Conservation (phyloP, 2,329 filamentous ascomycete genomes). For the Magnaporthiopsis rhizophila region DNA sequence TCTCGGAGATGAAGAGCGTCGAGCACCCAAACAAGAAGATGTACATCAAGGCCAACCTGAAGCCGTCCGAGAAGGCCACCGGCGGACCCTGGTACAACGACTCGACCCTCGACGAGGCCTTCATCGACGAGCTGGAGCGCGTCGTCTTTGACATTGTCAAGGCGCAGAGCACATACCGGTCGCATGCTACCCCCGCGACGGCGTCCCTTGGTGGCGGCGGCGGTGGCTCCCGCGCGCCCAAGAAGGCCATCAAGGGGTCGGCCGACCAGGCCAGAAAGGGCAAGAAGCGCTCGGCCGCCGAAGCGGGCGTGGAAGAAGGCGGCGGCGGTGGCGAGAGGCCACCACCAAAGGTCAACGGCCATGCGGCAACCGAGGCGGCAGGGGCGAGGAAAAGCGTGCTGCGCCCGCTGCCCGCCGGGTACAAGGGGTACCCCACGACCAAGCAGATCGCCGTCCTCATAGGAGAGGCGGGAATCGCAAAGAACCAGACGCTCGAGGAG, state of each 20-base stretch:
- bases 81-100: slow-evolving; percentile 95
- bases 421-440: slow-evolving; percentile 73
- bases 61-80: slow-evolving; percentile 81
- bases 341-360: slow-evolving; percentile 16
- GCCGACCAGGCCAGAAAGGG: slow-evolving; percentile 23
- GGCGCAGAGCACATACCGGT: slow-evolving; percentile 59
- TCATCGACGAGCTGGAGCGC: slow-evolving; percentile 70
- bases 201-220: slow-evolving; percentile 19
- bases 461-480: slow-evolving; percentile 59
- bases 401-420: slow-evolving; percentile 54
- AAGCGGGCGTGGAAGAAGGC: slow-evolving; percentile 15
- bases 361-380: slow-evolving; percentile 17
- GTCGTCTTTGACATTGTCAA: slow-evolving; percentile 69
- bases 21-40: slow-evolving; percentile 88
- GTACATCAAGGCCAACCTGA: slow-evolving; percentile 83
- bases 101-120: slow-evolving; percentile 78
- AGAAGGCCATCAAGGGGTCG: slow-evolving; percentile 47
- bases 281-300: slow-evolving; percentile 13
- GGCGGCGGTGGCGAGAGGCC: slow-evolving; percentile 1
- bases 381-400: slow-evolving; percentile 26
- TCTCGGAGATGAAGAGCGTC: slow-evolving; percentile 85
- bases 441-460: slow-evolving; percentile 69
- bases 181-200: slow-evolving; percentile 17
- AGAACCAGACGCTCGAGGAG: slow-evolving; percentile 61
- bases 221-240: slow-evolving; percentile 31